These are phyloP conservation scores for Aureobasidium namibiae DNA, from an alignment of 2,329 filamentous ascomycete species.

Conservation along the genomic window DNA sequence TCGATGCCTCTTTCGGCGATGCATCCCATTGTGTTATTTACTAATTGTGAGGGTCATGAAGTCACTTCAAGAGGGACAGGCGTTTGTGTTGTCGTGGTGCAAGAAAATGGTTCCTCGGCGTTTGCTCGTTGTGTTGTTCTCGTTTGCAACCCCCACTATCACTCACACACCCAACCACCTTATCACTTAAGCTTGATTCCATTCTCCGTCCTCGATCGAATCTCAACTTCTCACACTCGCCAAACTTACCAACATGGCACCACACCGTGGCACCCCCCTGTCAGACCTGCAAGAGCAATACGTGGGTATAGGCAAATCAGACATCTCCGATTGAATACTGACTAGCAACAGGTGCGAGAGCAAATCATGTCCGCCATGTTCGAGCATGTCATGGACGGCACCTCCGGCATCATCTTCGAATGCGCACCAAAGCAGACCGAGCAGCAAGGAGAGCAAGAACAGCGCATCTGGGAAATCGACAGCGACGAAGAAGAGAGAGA, in stretches of 20 bases:
- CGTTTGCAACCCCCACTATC: background rate
- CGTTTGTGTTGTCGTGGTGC: background rate
- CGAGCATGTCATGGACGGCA: background rate
- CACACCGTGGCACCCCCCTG: background rate
- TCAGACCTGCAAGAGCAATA: background rate
- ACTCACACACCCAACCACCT: background rate
- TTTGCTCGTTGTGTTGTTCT: slow-evolving; percentile 8
- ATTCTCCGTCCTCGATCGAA: background rate
- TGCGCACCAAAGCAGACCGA: background rate
- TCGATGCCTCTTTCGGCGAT: no score
- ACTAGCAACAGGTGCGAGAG: background rate
- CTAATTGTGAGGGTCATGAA: no score
- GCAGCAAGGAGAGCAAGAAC: background rate
- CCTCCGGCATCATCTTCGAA: background rate
- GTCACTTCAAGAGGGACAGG: no score
- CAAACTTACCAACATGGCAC: background rate
- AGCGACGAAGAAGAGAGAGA: background rate
- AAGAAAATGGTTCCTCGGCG: background rate
- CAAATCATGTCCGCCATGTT: background rate
- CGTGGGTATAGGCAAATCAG: background rate
- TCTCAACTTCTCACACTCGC: no score
- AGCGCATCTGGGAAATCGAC: slow-evolving; percentile 1
- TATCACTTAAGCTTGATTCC: background rate
- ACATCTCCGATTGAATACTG: background rate
- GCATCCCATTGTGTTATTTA: no score